Conservation (phyloP, 129 eudicot genomes). For the Centrapalus pauciflorus region DNA sequence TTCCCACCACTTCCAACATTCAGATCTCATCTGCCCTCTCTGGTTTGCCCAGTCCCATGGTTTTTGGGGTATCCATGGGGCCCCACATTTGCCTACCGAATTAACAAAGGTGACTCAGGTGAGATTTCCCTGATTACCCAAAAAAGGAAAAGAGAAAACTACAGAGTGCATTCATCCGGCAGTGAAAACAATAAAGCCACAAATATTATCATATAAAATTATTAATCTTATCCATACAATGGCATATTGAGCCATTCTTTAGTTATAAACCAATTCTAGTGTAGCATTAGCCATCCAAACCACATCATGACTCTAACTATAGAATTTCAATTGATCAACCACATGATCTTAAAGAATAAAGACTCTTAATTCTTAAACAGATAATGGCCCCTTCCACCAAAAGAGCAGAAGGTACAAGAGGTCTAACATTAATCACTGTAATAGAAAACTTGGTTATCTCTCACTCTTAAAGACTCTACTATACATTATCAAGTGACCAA, state of each 20-base stretch:
- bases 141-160: no score
- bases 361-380: background rate
- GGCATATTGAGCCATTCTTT: conserved; percentile 1
- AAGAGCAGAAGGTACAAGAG: background rate
- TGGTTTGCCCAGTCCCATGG: no score
- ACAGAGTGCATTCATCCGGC: background rate
- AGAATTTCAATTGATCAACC: background rate
- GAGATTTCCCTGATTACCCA: no score
- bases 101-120: no score
- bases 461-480: no score
- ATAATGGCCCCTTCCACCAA: background rate
- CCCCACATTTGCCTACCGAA: no score
- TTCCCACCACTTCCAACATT: no score
- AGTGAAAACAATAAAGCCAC: background rate
- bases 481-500: background rate
- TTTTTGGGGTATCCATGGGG: no score
- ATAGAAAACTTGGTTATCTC: conserved; percentile 5
- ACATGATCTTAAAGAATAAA: background rate
- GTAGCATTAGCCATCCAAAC: background rate
- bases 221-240: background rate
- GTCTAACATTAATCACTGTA: background rate
- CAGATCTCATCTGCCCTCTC: no score
- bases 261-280: background rate
- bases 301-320: background rate
- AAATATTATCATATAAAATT: background rate